phyloP scores from a whole-genome alignment of 2,329 filamentous ascomycete species.

The Pseudogymnoascus sp. region DNA sequence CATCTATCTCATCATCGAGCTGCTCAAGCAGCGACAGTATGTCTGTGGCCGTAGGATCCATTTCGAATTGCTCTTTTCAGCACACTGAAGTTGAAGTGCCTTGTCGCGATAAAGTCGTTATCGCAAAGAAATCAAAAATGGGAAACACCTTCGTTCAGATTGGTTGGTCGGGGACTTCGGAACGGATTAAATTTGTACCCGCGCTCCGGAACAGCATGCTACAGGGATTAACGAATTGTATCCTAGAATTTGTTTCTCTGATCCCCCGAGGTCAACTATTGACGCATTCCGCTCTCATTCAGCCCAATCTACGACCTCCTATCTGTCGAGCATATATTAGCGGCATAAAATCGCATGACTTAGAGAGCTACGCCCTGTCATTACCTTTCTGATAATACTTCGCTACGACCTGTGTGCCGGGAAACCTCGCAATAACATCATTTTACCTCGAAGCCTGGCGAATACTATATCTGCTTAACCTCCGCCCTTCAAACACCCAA shows the following conservation, averaged over 20 bases:
- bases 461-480: slow-evolving; percentile 4
- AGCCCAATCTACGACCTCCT: background rate
- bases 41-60: slow-evolving; percentile 33
- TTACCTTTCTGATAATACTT: background rate
- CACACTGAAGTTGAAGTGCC: slow-evolving; percentile 1
- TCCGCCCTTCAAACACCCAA: slow-evolving; percentile 2
- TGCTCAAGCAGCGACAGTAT: slow-evolving; percentile 31
- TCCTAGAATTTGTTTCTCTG: slow-evolving; percentile 8
- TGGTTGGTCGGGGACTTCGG: slow-evolving; percentile 3
- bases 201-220: background rate
- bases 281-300: background rate
- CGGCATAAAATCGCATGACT: background rate
- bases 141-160: slow-evolving; percentile 2
- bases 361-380: background rate
- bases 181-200: background rate
- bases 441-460: slow-evolving; percentile 3
- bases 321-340: slow-evolving; percentile 6
- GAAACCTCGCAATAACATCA: slow-evolving; percentile 7
- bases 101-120: slow-evolving; percentile 2
- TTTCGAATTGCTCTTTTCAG: slow-evolving; percentile 20
- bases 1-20: slow-evolving; percentile 72
- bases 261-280: slow-evolving; percentile 8
- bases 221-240: slow-evolving; percentile 8
- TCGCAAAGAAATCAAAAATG: slow-evolving; percentile 7
- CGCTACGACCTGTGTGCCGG: background rate